phyloP scores from a whole-genome alignment of 2,329 filamentous ascomycete genomes.

The Camillea tinctor region DNA sequence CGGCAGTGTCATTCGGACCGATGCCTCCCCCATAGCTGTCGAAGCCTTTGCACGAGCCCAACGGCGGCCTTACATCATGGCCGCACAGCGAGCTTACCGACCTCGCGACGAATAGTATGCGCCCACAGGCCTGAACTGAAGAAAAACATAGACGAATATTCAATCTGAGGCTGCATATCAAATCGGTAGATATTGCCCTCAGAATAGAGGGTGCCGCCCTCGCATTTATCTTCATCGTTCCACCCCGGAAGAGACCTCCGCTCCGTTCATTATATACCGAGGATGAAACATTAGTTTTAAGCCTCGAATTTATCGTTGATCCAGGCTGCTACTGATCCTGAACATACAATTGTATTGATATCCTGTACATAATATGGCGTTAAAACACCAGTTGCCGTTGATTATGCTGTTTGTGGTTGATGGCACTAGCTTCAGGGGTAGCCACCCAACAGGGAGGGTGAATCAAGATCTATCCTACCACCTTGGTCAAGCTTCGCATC shows the following conservation, averaged over 20 bases:
- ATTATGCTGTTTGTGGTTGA: not conserved
- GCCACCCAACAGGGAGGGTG: not conserved
- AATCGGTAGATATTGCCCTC: not conserved
- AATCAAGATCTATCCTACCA: not conserved
- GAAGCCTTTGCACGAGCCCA: slow-evolving; percentile 75
- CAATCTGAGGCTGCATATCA: not conserved
- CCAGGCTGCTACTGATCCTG: not conserved
- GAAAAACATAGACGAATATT: not conserved
- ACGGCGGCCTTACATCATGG: slow-evolving; percentile 69
- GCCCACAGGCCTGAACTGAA: not conserved
- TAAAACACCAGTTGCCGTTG: not conserved
- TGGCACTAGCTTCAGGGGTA: not conserved
- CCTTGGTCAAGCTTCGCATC: not conserved
- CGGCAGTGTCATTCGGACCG: slow-evolving; percentile 91
- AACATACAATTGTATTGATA: not conserved
- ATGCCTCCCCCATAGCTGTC: slow-evolving; percentile 73
- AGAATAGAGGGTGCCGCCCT: not conserved
- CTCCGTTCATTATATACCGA: not conserved
- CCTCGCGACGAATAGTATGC: slow-evolving; percentile 27
- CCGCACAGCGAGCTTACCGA: slow-evolving; percentile 40
- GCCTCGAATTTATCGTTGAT: not conserved
- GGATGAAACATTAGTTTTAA: not conserved
- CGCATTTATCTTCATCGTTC: not conserved
- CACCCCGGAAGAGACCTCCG: not conserved
- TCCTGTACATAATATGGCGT: slow-evolving; percentile 1